Evolutionary conservation across 2,329 filamentous ascomycete species (phyloP), one percentile per base, ranked within the genome.

Genomic region (Sclerotinia spermophila): DNA sequence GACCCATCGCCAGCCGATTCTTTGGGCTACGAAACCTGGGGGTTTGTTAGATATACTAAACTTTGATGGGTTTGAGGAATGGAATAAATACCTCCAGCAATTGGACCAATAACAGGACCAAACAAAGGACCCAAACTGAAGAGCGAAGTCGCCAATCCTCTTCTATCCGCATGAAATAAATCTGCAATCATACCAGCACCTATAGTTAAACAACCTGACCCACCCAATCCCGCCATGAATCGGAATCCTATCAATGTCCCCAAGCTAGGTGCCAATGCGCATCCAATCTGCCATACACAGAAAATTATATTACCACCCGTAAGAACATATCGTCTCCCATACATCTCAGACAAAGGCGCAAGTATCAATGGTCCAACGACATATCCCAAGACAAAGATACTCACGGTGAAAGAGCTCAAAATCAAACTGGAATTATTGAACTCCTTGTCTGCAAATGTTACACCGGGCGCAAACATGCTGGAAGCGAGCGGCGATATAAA

Each of bases 391-490:
- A 76, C 70, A 55, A 75, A 77, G 24, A 78, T 78, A 33, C 78
- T 69, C 79, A 93, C 88, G 72, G 90, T 87, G 70, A 93, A 65
- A 0, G 87, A 84, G 1, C 84, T 86, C 2, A 92, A 81, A 73
- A 33, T 81, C 15, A 79, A 73, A 71, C 77, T 81, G 21, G 76
- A 79, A 5, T 81, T 81, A 35, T 82, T 44, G 73, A 93, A 92
- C 27, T 91, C 88, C 17, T 76, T 70, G 82, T 90, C 85, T 0
- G 92, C 82, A 6, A 87, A 80, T 0, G 86, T 84, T 0, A 92
- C 87, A 13, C 86, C 89, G 0, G 90, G 90, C 0, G 90, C 90
- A 76, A 93, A 90, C 81, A 92, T 91, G 21, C 82, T 83, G 2
- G 82, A 83, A 3, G 77, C 77, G 56, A 78, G 73, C 13, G 77